Evolutionary conservation across 192 early-diverging fungal genomes (phyloP).

Genomic region (Obelidium mucronatum): DNA sequence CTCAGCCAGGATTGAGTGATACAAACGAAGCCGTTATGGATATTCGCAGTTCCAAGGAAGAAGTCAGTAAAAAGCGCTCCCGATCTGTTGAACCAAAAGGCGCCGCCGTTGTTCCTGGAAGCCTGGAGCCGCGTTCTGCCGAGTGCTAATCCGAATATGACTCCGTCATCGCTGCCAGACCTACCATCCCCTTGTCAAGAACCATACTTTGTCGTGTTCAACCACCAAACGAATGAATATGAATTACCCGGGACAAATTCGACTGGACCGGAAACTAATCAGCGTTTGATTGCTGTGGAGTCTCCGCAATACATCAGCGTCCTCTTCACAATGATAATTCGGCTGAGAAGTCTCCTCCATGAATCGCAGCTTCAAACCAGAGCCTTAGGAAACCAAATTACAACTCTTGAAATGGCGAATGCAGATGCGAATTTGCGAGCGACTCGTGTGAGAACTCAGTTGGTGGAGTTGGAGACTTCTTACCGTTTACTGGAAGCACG

Average conservation of each 20-base stretch:
- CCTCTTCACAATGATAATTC: neutral
- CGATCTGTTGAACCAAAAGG: too few species aligned
- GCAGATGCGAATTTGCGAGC: neutral
- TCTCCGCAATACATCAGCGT: neutral
- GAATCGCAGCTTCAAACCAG: neutral
- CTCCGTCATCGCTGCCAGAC: neutral
- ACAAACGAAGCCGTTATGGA: too few species aligned
- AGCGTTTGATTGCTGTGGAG: neutral
- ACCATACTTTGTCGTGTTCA: neutral
- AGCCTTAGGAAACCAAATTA: neutral
- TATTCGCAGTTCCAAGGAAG: too few species aligned
- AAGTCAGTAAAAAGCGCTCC: too few species aligned
- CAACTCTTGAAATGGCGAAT: neutral
- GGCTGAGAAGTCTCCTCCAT: neutral
- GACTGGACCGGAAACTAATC: neutral
- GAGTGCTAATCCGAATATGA: too few species aligned
- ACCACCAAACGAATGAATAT: neutral
- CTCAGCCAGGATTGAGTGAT: too few species aligned
- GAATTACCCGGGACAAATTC: neutral
- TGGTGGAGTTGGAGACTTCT: neutral
- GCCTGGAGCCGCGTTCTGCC: too few species aligned
- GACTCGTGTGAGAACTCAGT: neutral
- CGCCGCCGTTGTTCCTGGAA: too few species aligned
- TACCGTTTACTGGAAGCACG: neutral
- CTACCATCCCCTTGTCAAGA: neutral